phyloP scores from a whole-genome alignment of 2,329 filamentous ascomycete species.

The Pestalotiopsis sp. region DNA sequence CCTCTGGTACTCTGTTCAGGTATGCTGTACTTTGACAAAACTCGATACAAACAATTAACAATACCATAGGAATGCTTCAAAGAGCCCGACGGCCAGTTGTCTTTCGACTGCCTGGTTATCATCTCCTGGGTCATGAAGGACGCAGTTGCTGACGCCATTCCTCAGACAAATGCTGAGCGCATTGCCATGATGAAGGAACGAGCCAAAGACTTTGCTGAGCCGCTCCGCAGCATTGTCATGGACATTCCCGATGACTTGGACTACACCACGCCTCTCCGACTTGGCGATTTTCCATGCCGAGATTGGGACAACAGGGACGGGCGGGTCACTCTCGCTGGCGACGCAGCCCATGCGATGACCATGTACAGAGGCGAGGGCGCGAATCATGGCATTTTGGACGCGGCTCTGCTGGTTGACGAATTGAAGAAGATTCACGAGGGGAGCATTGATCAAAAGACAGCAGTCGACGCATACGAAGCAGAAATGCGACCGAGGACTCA shows the following conservation, averaged over 20 bases:
- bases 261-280: constrained; percentile 1
- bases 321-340: constrained; percentile 51
- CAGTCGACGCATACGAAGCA: constrained; percentile 1
- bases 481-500: constrained; percentile 6
- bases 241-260: constrained; percentile 42
- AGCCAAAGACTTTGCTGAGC: constrained; percentile 34
- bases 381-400: constrained; percentile 44
- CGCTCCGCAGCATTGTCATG: constrained; percentile 44
- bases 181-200: constrained; percentile 43
- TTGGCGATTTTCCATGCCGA: constrained; percentile 39
- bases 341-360: constrained; percentile 62
- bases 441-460: neutral
- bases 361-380: constrained; percentile 49
- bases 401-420: constrained; percentile 29
- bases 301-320: constrained; percentile 46
- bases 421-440: constrained; percentile 1
- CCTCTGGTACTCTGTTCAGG: constrained; percentile 52
- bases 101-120: constrained; percentile 46
- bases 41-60: neutral
- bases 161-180: constrained; percentile 31
- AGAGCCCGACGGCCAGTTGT: constrained; percentile 31
- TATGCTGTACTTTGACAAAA: constrained; percentile 36
- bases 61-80: constrained; percentile 1
- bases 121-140: constrained; percentile 47
- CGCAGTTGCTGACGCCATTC: constrained; percentile 33